Percentiles rank a stretch among this genome's conserved stretches.
These are phyloP conservation scores for Saccharomyces hybrid DNA, from an alignment of 1,139 yeast genomes.

Conservation along the genomic window DNA sequence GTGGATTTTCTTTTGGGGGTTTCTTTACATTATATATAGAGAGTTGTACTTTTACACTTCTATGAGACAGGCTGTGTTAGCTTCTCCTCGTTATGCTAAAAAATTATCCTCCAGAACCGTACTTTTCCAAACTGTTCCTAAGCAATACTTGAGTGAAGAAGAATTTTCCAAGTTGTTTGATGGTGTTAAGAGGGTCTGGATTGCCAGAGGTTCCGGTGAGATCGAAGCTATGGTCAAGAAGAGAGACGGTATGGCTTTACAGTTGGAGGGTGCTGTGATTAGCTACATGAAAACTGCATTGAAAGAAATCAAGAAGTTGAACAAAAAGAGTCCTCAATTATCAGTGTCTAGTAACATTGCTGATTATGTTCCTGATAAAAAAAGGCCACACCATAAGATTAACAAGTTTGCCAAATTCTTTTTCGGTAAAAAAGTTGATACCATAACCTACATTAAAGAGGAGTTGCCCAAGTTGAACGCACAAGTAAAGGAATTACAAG, in stretches of 20 bases:
- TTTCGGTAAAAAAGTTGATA: conserved; percentile 79
- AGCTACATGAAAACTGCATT: conserved; percentile 52
- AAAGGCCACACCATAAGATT: conserved; percentile 64
- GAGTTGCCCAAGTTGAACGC: conserved; percentile 60
- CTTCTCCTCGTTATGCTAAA: conserved; percentile 73
- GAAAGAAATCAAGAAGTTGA: conserved; percentile 59
- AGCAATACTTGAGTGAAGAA: conserved; percentile 53
- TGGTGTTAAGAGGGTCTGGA: conserved; percentile 67
- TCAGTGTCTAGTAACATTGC: conserved; percentile 47
- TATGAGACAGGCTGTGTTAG: conserved; percentile 69
- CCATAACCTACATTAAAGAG: conserved; percentile 64
- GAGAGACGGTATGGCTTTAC: conserved; percentile 54
- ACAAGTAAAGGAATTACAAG: conserved; percentile 57
- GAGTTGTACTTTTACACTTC: conserved; percentile 77
- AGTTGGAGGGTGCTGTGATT: conserved; percentile 63
- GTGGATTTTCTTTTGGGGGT: conserved; percentile 68
- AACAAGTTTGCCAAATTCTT: conserved; percentile 40
- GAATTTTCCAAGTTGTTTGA: conserved; percentile 30
- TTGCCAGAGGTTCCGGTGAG: conserved; percentile 59
- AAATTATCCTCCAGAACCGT: conserved; percentile 72
- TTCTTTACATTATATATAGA: conserved; percentile 66
- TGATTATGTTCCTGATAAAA: conserved; percentile 65
- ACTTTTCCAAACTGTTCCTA: conserved; percentile 74
- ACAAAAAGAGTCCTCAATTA: conserved; percentile 30
- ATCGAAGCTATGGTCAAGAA: conserved; percentile 51